Evolutionary conservation across 208 protist genomes (phyloP).

Genomic region (Acanthamoeba lenticulata): DNA sequence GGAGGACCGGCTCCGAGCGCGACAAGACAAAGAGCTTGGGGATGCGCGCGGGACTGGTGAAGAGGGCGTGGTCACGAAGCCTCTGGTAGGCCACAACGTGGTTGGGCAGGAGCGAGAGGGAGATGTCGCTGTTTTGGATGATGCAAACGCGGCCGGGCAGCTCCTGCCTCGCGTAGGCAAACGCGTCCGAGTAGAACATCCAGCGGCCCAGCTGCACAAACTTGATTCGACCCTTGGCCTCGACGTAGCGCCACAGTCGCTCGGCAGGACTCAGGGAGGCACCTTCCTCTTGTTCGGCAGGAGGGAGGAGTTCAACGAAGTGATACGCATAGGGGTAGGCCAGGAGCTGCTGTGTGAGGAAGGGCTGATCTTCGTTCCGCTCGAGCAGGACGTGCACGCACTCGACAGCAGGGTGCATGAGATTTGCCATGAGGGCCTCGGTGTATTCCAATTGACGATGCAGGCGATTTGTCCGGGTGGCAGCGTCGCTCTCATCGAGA

Average conservation of each 20-base stretch:
- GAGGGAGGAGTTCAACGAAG: neutral
- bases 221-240: neutral
- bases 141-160: neutral
- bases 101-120: neutral
- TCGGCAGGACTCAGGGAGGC: neutral
- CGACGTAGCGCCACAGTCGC: neutral
- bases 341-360: neutral
- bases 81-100: neutral
- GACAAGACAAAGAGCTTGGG: neutral
- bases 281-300: neutral
- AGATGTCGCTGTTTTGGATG: neutral
- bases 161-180: neutral
- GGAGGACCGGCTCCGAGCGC: neutral
- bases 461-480: neutral
- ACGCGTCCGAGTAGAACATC: neutral
- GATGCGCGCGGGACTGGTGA: neutral
- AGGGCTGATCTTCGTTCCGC: neutral
- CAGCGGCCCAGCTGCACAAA: neutral
- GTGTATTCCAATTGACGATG: neutral
- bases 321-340: neutral
- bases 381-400: neutral
- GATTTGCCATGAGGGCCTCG: conserved; percentile 4
- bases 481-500: neutral
- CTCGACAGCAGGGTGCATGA: neutral
- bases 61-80: neutral